Conservation (phyloP, 495 filamentous ascomycete species). For the Xylaria longipes region DNA sequence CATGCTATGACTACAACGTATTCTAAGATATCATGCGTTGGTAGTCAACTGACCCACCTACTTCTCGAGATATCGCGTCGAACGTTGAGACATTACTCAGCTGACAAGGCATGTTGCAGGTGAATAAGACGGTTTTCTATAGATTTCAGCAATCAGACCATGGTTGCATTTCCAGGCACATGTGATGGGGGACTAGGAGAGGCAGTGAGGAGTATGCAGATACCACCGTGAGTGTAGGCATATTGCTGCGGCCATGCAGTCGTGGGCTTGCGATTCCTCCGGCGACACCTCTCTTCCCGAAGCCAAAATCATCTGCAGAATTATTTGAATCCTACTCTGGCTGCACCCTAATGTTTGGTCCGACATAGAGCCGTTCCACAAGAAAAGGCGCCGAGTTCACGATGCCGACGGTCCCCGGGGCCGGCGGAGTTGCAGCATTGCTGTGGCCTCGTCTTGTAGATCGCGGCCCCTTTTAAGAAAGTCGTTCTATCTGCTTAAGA, state of each 20-base stretch:
- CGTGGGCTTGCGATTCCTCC: neutral
- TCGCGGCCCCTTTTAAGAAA: conserved; percentile 6
- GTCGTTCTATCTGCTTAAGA: neutral
- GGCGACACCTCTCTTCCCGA: neutral
- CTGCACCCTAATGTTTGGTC: neutral
- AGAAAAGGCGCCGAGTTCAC: conserved; percentile 9
- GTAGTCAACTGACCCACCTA: neutral
- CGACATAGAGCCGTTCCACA: neutral
- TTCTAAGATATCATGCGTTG: neutral
- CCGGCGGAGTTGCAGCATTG: neutral
- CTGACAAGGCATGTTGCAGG: neutral
- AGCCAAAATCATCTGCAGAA: neutral
- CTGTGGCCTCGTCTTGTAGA: neutral
- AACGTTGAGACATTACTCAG: neutral
- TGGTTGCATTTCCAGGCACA: neutral
- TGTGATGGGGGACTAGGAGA: neutral
- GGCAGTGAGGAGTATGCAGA: neutral
- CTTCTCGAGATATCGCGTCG: neutral
- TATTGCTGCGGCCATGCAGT: neutral
- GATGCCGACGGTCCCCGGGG: neutral
- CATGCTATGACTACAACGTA: neutral
- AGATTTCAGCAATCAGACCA: neutral
- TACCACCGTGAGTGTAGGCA: neutral
- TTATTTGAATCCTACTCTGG: neutral
- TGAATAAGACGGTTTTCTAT: neutral